These are phyloP conservation scores for Cutaneotrichosporon spelunceum DNA, from an alignment of 1,284 basidiomycete species.

Conservation along the genomic window DNA sequence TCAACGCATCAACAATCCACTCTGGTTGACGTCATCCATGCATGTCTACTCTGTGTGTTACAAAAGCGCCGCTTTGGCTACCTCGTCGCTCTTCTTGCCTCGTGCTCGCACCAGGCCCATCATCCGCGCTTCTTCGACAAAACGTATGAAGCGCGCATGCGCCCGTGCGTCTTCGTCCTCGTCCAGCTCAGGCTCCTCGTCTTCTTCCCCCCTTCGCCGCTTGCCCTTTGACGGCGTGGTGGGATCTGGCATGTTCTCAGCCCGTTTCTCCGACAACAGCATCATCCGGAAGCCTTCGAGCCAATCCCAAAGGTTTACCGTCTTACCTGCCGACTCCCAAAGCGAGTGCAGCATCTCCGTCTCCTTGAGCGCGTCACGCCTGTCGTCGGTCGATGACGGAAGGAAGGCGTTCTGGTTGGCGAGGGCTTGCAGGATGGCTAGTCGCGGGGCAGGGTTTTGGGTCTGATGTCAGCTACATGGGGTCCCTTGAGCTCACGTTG, in stretches of 20 bases:
- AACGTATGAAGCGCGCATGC: slow-evolving; percentile 45
- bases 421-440: slow-evolving; percentile 22
- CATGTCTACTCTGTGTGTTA: slow-evolving; percentile 1
- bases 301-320: slow-evolving; percentile 50
- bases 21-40: slow-evolving; percentile 8
- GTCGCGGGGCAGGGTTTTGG: slow-evolving; percentile 23
- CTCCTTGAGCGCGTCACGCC: slow-evolving; percentile 26
- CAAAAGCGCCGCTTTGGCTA: slow-evolving; percentile 40
- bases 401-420: slow-evolving; percentile 15
- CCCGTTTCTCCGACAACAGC: slow-evolving; percentile 15
- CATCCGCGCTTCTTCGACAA: slow-evolving; percentile 47
- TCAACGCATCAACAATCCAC: neutral
- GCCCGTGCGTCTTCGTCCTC: slow-evolving; percentile 33
- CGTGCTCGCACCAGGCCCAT: slow-evolving; percentile 41
- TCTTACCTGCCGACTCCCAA: slow-evolving; percentile 40
- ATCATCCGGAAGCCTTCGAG: slow-evolving; percentile 37
- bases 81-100: slow-evolving; percentile 38
- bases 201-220: slow-evolving; percentile 9
- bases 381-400: neutral
- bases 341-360: slow-evolving; percentile 37
- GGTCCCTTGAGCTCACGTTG: neutral
- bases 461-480: slow-evolving; percentile 11
- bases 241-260: slow-evolving; percentile 1
- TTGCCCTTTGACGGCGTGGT: neutral
- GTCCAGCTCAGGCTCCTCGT: neutral